These are phyloP conservation scores for Citrus unshiu DNA, from an alignment of 345 rosid genomes.

Conservation along the genomic window DNA sequence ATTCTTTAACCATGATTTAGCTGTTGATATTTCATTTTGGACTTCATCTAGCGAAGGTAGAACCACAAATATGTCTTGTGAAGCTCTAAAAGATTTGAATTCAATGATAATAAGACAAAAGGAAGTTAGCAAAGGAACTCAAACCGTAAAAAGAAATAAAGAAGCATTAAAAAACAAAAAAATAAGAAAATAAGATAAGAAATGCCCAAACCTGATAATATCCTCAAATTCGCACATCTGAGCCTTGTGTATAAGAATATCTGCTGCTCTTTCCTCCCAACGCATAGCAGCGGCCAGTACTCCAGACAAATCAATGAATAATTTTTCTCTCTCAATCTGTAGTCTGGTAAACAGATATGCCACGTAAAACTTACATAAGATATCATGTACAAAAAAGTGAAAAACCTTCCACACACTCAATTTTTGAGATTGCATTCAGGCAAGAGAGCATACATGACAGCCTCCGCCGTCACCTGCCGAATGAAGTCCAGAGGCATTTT, in stretches of 20 bases:
- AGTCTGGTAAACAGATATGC: slow-evolving; percentile 44
- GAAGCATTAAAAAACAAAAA: background rate
- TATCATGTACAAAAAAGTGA: background rate
- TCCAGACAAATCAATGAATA: slow-evolving; percentile 49
- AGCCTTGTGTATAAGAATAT: slow-evolving; percentile 47
- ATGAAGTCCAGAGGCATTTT: slow-evolving; percentile 54
- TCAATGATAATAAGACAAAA: slow-evolving; percentile 1
- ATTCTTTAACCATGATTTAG: slow-evolving; percentile 70
- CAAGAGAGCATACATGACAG: slow-evolving; percentile 47
- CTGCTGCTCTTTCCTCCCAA: slow-evolving; percentile 77
- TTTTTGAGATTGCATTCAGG: slow-evolving; percentile 9
- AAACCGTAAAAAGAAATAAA: background rate
- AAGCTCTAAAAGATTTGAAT: slow-evolving; percentile 48
- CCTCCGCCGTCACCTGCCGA: slow-evolving; percentile 59
- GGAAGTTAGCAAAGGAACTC: background rate
- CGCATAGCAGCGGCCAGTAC: slow-evolving; percentile 46
- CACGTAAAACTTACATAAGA: background rate
- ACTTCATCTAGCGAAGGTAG: slow-evolving; percentile 57
- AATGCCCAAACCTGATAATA: slow-evolving; percentile 51
- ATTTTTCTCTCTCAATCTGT: slow-evolving; percentile 57
- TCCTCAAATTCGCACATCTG: slow-evolving; percentile 71
- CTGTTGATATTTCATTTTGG: slow-evolving; percentile 41
- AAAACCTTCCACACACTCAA: background rate
- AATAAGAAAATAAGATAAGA: background rate
- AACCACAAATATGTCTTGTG: slow-evolving; percentile 48